These are phyloP conservation scores for Potentilla sterilis DNA, from an alignment of 306 rosid species.

Conservation along the genomic window DNA sequence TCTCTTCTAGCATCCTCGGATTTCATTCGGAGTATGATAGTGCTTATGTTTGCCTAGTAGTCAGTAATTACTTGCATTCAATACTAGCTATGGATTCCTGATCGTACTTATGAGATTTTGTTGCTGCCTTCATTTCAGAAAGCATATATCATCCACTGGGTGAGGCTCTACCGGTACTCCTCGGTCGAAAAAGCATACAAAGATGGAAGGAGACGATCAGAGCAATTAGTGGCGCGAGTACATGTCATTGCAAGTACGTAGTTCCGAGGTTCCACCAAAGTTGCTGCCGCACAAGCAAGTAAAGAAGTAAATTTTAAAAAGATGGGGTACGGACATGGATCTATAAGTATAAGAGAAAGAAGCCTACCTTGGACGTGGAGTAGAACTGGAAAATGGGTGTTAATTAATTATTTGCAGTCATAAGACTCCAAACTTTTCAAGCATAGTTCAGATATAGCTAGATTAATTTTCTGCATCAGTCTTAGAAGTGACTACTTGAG, in stretches of 20 bases:
- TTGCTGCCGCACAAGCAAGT: too few relatives aligned
- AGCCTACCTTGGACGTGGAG: too few relatives aligned
- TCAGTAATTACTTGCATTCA: not conserved
- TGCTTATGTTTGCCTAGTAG: not conserved
- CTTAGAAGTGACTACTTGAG: too few relatives aligned
- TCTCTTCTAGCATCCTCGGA: not conserved
- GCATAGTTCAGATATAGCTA: too few relatives aligned
- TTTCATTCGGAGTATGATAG: not conserved
- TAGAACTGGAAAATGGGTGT: too few relatives aligned
- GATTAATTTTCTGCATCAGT: too few relatives aligned
- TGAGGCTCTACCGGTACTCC: conserved; percentile 26
- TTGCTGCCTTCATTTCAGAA: conserved; percentile 39
- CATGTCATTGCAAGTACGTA: conserved; percentile 13
- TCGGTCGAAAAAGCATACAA: conserved; percentile 34
- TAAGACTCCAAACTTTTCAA: too few relatives aligned
- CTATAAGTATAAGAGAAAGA: too few relatives aligned
- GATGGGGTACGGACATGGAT: too few relatives aligned
- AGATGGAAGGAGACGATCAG: conserved; percentile 30
- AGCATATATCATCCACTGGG: conserved; percentile 53
- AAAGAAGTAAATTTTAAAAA: too few relatives aligned
- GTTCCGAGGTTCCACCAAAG: too few relatives aligned
- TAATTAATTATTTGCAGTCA: too few relatives aligned
- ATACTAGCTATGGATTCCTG: not conserved
- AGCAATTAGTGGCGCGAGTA: conserved; percentile 27
- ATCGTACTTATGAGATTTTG: conserved; percentile 11